phyloP scores from a whole-genome alignment of 805 yeast genomes.

The Ogataea trehalophila region DNA sequence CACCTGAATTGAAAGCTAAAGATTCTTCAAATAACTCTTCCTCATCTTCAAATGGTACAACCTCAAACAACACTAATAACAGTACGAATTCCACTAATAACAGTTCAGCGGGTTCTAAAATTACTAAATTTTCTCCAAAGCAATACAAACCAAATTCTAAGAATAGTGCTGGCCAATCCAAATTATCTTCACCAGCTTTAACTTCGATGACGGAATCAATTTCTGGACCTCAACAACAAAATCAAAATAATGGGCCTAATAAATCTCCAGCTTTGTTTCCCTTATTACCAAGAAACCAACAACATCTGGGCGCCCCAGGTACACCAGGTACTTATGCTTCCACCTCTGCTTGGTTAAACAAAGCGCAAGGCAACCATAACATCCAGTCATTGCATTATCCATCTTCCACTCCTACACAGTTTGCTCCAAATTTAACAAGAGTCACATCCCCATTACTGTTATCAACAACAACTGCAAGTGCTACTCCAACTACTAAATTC shows the following conservation, averaged over 20 bases:
- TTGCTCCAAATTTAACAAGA: slow-evolving; percentile 57
- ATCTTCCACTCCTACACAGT: slow-evolving; percentile 63
- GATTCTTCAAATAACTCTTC: slow-evolving; percentile 24
- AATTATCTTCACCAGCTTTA: slow-evolving; percentile 16
- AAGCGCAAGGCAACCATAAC: slow-evolving; percentile 20
- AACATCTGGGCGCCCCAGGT: slow-evolving; percentile 20
- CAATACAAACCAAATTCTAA: slow-evolving; percentile 33
- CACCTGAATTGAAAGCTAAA: slow-evolving; percentile 53
- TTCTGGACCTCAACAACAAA: slow-evolving; percentile 13
- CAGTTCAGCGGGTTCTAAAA: slow-evolving; percentile 1
- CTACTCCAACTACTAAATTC: slow-evolving; percentile 28
- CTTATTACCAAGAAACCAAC: slow-evolving; percentile 35
- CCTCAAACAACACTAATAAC: no score
- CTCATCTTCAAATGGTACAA: slow-evolving; percentile 8
- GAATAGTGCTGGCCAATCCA: slow-evolving; percentile 6
- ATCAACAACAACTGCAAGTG: slow-evolving; percentile 39
- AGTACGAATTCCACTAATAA: no score
- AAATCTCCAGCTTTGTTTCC: slow-evolving; percentile 38
- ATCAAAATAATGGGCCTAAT: not conserved
- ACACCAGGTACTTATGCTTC: slow-evolving; percentile 26
- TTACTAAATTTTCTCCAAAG: slow-evolving; percentile 32
- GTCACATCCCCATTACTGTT: slow-evolving; percentile 63
- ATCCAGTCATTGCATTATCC: slow-evolving; percentile 63
- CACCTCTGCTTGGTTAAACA: slow-evolving; percentile 25
- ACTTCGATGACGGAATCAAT: slow-evolving; percentile 8